phyloP scores from a whole-genome alignment of 306 rosid genomes.

The Chamaecrista fasciculata region DNA sequence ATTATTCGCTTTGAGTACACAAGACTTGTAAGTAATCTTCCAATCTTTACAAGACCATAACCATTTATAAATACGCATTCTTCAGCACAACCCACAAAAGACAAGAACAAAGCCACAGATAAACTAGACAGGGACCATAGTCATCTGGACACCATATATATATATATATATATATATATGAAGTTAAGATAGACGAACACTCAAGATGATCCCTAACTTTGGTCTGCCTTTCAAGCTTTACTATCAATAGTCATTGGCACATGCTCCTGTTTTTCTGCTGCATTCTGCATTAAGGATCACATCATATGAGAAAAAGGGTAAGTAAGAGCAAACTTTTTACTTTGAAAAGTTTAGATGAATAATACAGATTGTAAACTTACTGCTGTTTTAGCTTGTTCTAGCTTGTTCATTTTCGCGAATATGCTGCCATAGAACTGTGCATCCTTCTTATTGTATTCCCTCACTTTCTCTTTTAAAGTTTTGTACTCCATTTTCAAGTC shows the following conservation, averaged over 20 bases:
- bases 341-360: not conserved
- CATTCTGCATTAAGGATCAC: slow-evolving; percentile 26
- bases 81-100: not conserved
- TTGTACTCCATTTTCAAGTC: slow-evolving; percentile 82
- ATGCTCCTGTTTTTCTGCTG: slow-evolving; percentile 43
- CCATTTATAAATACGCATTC: not conserved
- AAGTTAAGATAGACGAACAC: not conserved
- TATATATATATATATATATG: not conserved
- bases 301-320: not conserved
- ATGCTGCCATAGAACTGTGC: slow-evolving; percentile 83
- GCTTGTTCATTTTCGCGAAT: slow-evolving; percentile 69
- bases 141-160: not conserved
- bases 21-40: not conserved
- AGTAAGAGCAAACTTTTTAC: not conserved
- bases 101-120: not conserved
- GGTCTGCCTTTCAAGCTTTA: slow-evolving; percentile 37
- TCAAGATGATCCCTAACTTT: not conserved
- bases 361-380: not conserved
- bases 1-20: not conserved
- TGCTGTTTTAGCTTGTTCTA: slow-evolving; percentile 34
- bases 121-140: not conserved
- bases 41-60: not conserved
- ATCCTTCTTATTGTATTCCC: slow-evolving; percentile 72
- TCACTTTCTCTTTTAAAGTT: slow-evolving; percentile 76
- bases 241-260: slow-evolving; percentile 60